Base-by-base conservation (phyloP, 1,139 yeast genomes). In the Blastobotrys apis region DNA sequence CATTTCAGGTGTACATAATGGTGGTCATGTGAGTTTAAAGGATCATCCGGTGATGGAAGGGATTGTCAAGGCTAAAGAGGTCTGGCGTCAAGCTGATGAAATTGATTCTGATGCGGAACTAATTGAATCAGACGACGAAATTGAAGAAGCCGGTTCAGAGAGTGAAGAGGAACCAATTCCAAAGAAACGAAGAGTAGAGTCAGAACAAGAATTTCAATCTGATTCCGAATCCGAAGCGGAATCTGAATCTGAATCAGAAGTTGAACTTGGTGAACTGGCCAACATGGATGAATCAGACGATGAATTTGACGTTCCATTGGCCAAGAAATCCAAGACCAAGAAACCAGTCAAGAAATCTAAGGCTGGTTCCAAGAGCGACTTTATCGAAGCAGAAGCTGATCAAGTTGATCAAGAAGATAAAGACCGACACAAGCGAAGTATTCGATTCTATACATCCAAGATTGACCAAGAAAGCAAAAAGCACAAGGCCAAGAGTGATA, bases 381-480 rank as follows among this genome's bases (percentile, higher is more conserved):
- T 71, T 57, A 71, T 77, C 12, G 95, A 85, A 62, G 70, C 79
- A 32, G 61, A 75, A 15, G 69, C 78, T 34, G 86, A 83, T 41
- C 92, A 82, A 27, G 81, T 87, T 40, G 97, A 92, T 63, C 74
- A 77, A 50, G 95, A 87, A 61, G 98, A 90, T 44, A 88, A 92
- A 64, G 77, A 75, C 47, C 78, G 81, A 35, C 81, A 95, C 59
- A 86, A 84, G 71, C 81, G 80, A 64, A 78, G 95, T 1, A 77
- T 92, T 57, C 81, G 97, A 55, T 94, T 92, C 80, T 92, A 92
- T 73, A 92, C 98, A 1, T 85, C 97, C 49, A 92, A 90, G 68
- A 90, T 92, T 65, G 97, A 88, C 64, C 90, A 85, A 66, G 58
- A 58, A 30, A 49, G 62, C 12, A 84, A 85, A 41, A 79, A 76